Base-by-base conservation (phyloP, 2,329 filamentous ascomycete species). In the Monilinia laxa region DNA sequence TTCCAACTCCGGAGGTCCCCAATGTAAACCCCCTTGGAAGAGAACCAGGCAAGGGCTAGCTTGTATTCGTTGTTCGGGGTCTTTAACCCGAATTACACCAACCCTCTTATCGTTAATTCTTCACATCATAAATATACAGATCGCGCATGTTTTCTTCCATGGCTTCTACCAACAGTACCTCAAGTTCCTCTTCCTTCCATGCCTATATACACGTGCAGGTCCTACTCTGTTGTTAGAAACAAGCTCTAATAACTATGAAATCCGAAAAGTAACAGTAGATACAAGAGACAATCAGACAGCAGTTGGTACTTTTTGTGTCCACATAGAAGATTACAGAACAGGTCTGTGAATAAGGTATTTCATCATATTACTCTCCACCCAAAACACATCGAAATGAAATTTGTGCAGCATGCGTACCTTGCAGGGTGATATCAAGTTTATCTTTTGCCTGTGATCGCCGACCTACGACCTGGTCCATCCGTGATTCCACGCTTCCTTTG, bases 401-500 rank as follows among this genome's bases (percentile, higher is more conserved):
- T 1, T 18, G 6, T 23, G 14, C 5, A 23, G 18, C 31, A 31
- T 31, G 20, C 14, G 16, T 38, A 23, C 60, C n/a, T 63, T 63
- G 18, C 23, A 42, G n/a, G 14, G 18, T 31, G n/a, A 42, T 16
- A 42, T 42, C 12, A 42, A 42, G 2, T 42, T 42, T 42, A 16
- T 42, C 12, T 16, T 16, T 42, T 14, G 12, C 40, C 40, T 42
- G 16, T 16, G 40, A 42, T 5, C 12, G 12, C 2, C 40, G 40
- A 16, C 11, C 47, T 16, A 23, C 23, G 25, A 76, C 79, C 89
- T 85, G 81, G 88, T 96, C 95, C 95, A 99, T 16, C 82, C 89
- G 80, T 96, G 88, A 80, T 98, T 95, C 93, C 94, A 99, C n/a
- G 92, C 87, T 72, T 89, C 86, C 75, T 83, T 87, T 71, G 89